A percentile compares a stretch with the other conserved stretches of the same genome.
Evolutionary conservation across 2,329 filamentous ascomycete genomes (phyloP).

Genomic region (Bisporella sp.): DNA sequence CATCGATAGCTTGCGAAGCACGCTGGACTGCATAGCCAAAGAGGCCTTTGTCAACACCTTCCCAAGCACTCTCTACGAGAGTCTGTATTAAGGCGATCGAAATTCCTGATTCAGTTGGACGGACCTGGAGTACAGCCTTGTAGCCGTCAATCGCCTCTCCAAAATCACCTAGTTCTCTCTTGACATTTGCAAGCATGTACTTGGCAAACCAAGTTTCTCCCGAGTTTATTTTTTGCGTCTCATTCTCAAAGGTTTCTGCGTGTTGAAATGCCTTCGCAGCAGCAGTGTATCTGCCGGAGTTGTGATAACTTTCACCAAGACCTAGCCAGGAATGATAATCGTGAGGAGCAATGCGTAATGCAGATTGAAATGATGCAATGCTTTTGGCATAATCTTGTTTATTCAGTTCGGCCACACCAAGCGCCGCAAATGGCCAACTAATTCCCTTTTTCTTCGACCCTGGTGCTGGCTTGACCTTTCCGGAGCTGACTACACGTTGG

Average conservation of each 20-base stretch:
- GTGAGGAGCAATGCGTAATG: slow-evolving; percentile 71
- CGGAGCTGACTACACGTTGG: slow-evolving; percentile 88
- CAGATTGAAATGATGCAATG: slow-evolving; percentile 86
- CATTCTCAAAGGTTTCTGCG: slow-evolving; percentile 68
- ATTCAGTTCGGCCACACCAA: slow-evolving; percentile 91
- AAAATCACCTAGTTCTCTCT: slow-evolving; percentile 84
- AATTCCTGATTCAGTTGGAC: slow-evolving; percentile 75
- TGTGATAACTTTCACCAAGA: slow-evolving; percentile 94
- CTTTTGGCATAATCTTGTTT: slow-evolving; percentile 85
- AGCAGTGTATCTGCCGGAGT: slow-evolving; percentile 88
- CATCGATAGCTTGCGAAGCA: slow-evolving; percentile 60
- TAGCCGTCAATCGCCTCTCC: slow-evolving; percentile 77
- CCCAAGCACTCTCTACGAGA: slow-evolving; percentile 72
- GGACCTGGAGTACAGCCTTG: slow-evolving; percentile 59
- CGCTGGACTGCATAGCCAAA: slow-evolving; percentile 77
- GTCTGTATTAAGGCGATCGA: slow-evolving; percentile 84
- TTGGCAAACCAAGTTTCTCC: slow-evolving; percentile 89
- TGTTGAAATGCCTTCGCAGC: slow-evolving; percentile 86
- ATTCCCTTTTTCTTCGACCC: slow-evolving; percentile 89
- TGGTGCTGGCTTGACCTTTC: slow-evolving; percentile 80
- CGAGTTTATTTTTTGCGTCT: slow-evolving; percentile 42
- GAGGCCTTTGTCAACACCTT: slow-evolving; percentile 71
- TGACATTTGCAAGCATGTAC: slow-evolving; percentile 94
- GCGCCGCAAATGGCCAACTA: slow-evolving; percentile 91
- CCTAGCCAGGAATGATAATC: slow-evolving; percentile 97